Base-by-base conservation (phyloP, 192 early-diverging fungal species). In the Gigaspora rosea region DNA sequence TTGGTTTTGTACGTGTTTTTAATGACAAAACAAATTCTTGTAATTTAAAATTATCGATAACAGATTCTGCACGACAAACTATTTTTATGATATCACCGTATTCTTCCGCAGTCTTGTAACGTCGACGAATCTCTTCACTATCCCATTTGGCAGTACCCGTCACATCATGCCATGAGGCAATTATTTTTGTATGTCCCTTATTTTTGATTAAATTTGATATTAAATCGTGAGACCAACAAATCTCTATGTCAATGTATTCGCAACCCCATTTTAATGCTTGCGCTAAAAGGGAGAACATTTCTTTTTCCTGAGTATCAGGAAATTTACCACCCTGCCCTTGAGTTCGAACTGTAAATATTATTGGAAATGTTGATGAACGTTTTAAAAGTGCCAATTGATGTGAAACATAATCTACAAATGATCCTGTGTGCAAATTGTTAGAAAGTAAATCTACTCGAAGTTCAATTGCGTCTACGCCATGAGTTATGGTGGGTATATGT, bases 281-380 rank as follows among this genome's bases (percentile, higher is more conserved):
- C 13, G 80, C 71, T 52, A 97, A 78, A 16, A 98, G 83, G 7
- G 82, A 83, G 47, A 90, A 86, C 87, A 94, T 87, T 16, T 85
- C 87, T 46, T 89, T 81, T 49, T 85, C 78, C 18, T 87, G 87
- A 11, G 86, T 83, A 35, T 90, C 89, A 9, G 91, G 87, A 85
- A 93, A 99, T 7, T 86, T 88, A 41, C 97, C 97, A 61, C 93
- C 96, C 84, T 99, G 97, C 33, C 88, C 85, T 71, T 83, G 80
- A 2, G 96, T 95, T 51, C 97, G 88, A 18, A 99, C 95, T 18
- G 97, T 99, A 80, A 91, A 99, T 18, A 99, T 90, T 9, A 99
- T 90, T 16, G 97, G 97, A 73, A 97, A 83, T 20, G 77, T 48
- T 13, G 93, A 88, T 48, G 86, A 80, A 35, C 90, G 86, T 10